These are phyloP conservation scores for Parietichytrium sp. DNA, from an alignment of 108 stramenopile species.

Conservation along the genomic window DNA sequence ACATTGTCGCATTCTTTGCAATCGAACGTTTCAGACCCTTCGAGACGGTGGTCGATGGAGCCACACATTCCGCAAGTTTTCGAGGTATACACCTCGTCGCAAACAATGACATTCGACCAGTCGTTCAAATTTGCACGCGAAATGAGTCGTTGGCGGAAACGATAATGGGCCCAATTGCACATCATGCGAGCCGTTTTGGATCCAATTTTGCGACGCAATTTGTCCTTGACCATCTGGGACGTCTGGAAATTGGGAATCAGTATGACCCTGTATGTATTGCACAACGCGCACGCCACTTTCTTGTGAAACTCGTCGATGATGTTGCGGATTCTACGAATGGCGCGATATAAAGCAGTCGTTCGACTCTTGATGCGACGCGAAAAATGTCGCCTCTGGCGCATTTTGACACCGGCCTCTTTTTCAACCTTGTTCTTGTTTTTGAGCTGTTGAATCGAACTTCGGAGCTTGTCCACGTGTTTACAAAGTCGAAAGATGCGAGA, in stretches of 20 bases:
- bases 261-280: background rate
- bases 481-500: background rate
- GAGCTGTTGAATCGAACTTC: background rate
- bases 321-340: background rate
- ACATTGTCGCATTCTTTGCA: background rate
- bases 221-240: background rate
- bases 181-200: background rate
- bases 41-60: background rate
- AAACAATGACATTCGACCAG: constrained; percentile 3
- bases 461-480: background rate
- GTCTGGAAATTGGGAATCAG: background rate
- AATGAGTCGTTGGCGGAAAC: background rate
- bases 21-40: background rate
- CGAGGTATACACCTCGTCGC: background rate
- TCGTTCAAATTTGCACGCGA: background rate
- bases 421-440: background rate
- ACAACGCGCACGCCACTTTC: background rate
- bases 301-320: background rate
- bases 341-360: no score
- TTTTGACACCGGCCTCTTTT: no score
- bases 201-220: background rate
- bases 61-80: constrained; percentile 8
- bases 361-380: no score
- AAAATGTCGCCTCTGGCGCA: background rate
- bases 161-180: background rate